Evolutionary conservation across 768 basidiomycete genomes (phyloP).

Genomic region (Tylopilus sp.): DNA sequence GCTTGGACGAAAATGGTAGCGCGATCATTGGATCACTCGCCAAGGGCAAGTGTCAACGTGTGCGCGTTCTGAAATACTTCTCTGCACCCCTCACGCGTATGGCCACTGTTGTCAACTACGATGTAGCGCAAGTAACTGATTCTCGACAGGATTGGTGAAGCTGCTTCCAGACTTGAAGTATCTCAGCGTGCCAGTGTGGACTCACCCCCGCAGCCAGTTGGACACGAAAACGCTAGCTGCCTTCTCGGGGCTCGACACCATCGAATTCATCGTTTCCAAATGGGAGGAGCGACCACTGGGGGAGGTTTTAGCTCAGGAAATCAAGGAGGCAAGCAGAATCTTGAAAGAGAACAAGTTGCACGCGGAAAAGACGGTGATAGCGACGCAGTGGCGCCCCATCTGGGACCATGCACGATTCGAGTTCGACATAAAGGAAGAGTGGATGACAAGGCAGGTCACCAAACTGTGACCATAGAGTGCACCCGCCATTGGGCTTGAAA

Average conservation of each 20-base stretch:
- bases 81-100: background rate
- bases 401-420: too few species aligned
- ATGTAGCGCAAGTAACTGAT: background rate
- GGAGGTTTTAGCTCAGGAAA: background rate
- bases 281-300: too few species aligned
- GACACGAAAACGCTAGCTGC: background rate
- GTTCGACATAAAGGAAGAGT: background rate
- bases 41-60: background rate
- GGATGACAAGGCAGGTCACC: background rate
- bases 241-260: constrained; percentile 1
- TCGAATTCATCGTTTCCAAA: background rate
- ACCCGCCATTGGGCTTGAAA: too few species aligned
- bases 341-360: constrained; percentile 2
- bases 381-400: background rate
- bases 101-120: constrained; percentile 5
- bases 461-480: constrained; percentile 7
- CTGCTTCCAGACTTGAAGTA: constrained; percentile 8
- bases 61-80: constrained; percentile 6
- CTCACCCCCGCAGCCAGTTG: background rate
- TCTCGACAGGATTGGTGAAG: constrained; percentile 6
- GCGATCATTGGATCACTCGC: constrained; percentile 1
- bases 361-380: constrained; percentile 2
- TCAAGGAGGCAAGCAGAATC: too few species aligned
- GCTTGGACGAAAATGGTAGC: constrained; percentile 2
- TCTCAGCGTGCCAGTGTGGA: background rate